Base-by-base conservation (phyloP, 1,284 basidiomycete genomes). In the Rhodotorula sp. region DNA sequence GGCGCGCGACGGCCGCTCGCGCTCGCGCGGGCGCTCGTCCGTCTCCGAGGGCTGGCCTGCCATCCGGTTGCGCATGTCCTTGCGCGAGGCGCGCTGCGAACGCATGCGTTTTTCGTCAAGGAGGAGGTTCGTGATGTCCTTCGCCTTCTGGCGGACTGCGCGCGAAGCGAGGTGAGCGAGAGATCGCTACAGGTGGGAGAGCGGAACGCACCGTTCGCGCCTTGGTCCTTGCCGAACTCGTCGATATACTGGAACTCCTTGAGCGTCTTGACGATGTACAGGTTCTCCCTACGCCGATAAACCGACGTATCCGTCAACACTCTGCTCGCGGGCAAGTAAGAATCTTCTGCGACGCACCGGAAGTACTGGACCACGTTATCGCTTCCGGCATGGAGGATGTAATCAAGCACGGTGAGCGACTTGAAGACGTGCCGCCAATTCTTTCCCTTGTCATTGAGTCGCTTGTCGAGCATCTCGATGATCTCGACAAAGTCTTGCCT, bases 371-470 rank as follows among this genome's bases (percentile, higher is more conserved):
- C 94, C 41, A 97, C 94, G 81, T 99, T 98, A 83, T 99, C 96
- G 3, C 92, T 95, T 46, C 97, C 97, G 67, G 94, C 92, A 80
- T 99, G 96, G 39, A 99, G 87, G 64, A 92, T 89, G 80, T 99
- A 99, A 83, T 99, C 97, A 60, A 99, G 88, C 19, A 99, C 87
- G 0, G 95, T 98, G 66, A 99, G 86, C 61, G 94, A 92, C 91
- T 99, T 99, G 88, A 98, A 99, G 72, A 99, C 97, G 85, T 99
- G 97, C 64, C 96, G 87, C 97, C 97, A 99, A 81, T 99, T 98
- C 88, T 99, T 99, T 54, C 97, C 97, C 85, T 98, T 99, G 85
- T 99, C 97, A 80, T 99, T 99, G 78, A 99, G 84, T 63, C 97
- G 88, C 84, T 99, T 99, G 84, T 99, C 97, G 72, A 99, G 86